Base-by-base conservation (phyloP, 2,329 filamentous ascomycete species). In the Diaporthe sp. region DNA sequence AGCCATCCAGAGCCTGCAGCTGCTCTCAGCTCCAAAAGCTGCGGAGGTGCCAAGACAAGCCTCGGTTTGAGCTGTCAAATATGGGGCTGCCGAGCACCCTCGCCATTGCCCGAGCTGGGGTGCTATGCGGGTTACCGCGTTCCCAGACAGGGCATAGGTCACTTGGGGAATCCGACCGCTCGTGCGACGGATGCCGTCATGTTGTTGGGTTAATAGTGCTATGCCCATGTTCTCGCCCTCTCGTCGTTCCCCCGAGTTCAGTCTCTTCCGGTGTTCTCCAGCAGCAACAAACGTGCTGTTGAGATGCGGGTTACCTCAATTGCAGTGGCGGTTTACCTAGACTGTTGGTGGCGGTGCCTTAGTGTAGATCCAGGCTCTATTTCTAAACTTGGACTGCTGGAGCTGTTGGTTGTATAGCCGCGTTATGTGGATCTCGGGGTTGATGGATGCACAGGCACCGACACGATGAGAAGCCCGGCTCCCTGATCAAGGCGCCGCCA, bases 181-280 rank as follows among this genome's bases (percentile, higher is more conserved):
- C 65, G 65, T 70, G 49, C 65, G 49, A 70, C 65, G 9, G n/a
- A 53, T 55, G 51, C 65, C 65, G 65, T 70, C 65, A 70, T 70
- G 46, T 70, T 42, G 49, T 55, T 70, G 28, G 34, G n/a, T 39
- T 28, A 34, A 42, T 68, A n/a, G 65, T 53, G 49, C 49, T 55
- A 31, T 55, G 46, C 22, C 17, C 34, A 42, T 55, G 3, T 28
- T 55, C 49, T 53, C n/a, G n/a, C 42, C 39, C 25, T 42, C 15
- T 28, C 15, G 1, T 31, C 28, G 15, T 25, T 34, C 28, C 42
- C 25, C 17, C 19, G 44, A n/a, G 17, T 37, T 13, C 17, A 22
- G 49, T 7, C 6, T 70, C 65, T 19, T 25, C 12, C 7, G 25
- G 4, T n/a, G 3, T 13, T 44, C 60, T 60, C 19, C 13, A 31